Base-by-base conservation (phyloP, 345 rosid species). In the Eucalyptus coolabah region DNA sequence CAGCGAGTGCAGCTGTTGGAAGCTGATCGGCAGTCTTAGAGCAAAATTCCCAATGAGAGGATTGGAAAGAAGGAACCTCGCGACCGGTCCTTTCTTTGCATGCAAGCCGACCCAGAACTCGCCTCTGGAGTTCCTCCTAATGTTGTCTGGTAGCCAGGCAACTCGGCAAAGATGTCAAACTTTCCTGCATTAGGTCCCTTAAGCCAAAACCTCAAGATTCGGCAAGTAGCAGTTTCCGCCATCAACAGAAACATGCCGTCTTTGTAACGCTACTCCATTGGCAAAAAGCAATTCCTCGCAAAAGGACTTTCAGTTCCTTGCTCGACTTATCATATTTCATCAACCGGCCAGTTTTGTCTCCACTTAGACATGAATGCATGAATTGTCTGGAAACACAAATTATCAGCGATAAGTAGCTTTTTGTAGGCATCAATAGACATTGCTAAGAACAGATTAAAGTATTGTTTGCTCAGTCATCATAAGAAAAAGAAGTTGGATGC, bases 31-130 rank as follows among this genome's bases (percentile, higher is more conserved):
- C 32, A 93, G 91, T 83, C 91, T 91, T 32, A 95, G 91, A 87
- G 94, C 50, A 28, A 90, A 30, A 87, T 93, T 91, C 89, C 96
- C 95, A 32, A 93, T 67, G 93, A 92, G 93, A 32, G 94, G 9
- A 56, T 94, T 90, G 16, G 92, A 89, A 50, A 93, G 91, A 12
- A 91, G 59, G 88, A 95, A 90, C 90, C 91, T 93, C 7, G 93
- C 91, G 12, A 93, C 34, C 63, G 92, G 90, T 87, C 96, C 94
- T 89, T 89, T 91, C 93, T 96, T 97, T 15, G 95, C 49, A 87
- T 97, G 98, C 94, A 97, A 86, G 10, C 95, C 97, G 2, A 97
- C 97, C 99, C 99, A 95, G 54, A 95, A 95, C 9, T 96, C 97
- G 87, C 97, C 97, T 4, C 92, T 88, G 1, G 91, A 40, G 90